Evolutionary conservation across 352 stramenopile genomes (phyloP).

Genomic region (Halophytophthora polymorphica): DNA sequence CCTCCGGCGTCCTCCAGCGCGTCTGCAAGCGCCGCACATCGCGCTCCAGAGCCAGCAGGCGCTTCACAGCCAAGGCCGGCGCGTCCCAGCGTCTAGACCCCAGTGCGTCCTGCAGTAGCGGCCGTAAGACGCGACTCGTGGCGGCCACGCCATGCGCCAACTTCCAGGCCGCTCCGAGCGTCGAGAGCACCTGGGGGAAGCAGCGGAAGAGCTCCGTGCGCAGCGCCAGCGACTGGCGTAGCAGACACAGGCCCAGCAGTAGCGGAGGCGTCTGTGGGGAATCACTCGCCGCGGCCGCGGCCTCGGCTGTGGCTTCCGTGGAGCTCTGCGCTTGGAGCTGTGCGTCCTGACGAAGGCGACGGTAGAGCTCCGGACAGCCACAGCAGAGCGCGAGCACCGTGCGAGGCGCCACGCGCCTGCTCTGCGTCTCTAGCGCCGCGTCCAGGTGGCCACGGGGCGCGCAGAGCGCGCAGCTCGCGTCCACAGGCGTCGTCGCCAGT

Average conservation of each 20-base stretch:
- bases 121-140: slow-evolving; percentile 12
- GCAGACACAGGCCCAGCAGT: slow-evolving; percentile 25
- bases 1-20: slow-evolving; percentile 8
- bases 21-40: slow-evolving; percentile 21
- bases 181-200: slow-evolving; percentile 12
- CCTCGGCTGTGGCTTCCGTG: background rate
- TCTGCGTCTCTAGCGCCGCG: slow-evolving; percentile 3
- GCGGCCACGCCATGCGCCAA: slow-evolving; percentile 16
- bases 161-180: slow-evolving; percentile 14
- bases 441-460: slow-evolving; percentile 9
- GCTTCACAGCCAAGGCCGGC: slow-evolving; percentile 18
- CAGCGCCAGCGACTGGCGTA: slow-evolving; percentile 27
- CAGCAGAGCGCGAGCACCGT: slow-evolving; percentile 17
- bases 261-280: too few relatives aligned
- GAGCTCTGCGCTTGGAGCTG: background rate
- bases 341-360: slow-evolving; percentile 9
- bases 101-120: slow-evolving; percentile 8
- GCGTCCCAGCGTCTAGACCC: slow-evolving; percentile 14
- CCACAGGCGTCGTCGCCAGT: background rate
- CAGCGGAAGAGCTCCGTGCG: slow-evolving; percentile 24
- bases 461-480: slow-evolving; percentile 3
- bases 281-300: background rate
- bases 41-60: slow-evolving; percentile 22
- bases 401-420: slow-evolving; percentile 1
- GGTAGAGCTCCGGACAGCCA: slow-evolving; percentile 15